Percentiles rank a stretch among this genome's conserved stretches.
Conservation (phyloP, 2,329 filamentous ascomycete genomes). For the Exophiala viscosa region DNA sequence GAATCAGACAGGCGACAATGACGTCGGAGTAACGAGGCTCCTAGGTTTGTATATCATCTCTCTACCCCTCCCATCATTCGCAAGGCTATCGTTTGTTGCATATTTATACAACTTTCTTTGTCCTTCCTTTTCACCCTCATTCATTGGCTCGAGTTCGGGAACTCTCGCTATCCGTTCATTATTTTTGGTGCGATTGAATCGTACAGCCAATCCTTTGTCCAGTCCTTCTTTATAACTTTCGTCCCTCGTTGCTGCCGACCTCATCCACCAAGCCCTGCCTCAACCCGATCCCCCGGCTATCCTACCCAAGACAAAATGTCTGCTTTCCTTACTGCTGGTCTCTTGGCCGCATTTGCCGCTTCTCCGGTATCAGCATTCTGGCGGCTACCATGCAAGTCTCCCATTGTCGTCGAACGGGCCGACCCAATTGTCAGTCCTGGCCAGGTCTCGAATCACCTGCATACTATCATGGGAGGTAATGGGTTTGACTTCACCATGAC, state of each 20-base stretch:
- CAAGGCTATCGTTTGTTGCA: conserved; percentile 9
- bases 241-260: conserved; percentile 13
- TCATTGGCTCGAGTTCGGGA: conserved; percentile 23
- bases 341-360: conserved; percentile 22
- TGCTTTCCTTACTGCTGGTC: conserved; percentile 17
- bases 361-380: conserved; percentile 29
- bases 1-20: background rate
- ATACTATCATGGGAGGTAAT: conserved; percentile 68
- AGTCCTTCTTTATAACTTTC: conserved; percentile 14
- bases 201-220: conserved; percentile 23
- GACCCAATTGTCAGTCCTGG: conserved; percentile 69
- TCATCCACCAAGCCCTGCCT: conserved; percentile 2
- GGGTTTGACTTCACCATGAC: conserved; percentile 59
- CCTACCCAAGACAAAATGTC: conserved; percentile 16
- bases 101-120: conserved; percentile 13
- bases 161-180: conserved; percentile 26
- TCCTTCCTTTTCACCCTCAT: conserved; percentile 17
- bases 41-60: conserved; percentile 13
- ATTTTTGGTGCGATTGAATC: conserved; percentile 22
- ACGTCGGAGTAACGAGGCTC: background rate
- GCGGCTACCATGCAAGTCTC: conserved; percentile 30
- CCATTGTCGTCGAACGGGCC: conserved; percentile 32
- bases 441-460: conserved; percentile 57
- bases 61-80: background rate
- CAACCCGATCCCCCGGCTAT: conserved; percentile 1